Conservation (phyloP, 148 eudicot genomes). For the Amaranthus palmeri region DNA sequence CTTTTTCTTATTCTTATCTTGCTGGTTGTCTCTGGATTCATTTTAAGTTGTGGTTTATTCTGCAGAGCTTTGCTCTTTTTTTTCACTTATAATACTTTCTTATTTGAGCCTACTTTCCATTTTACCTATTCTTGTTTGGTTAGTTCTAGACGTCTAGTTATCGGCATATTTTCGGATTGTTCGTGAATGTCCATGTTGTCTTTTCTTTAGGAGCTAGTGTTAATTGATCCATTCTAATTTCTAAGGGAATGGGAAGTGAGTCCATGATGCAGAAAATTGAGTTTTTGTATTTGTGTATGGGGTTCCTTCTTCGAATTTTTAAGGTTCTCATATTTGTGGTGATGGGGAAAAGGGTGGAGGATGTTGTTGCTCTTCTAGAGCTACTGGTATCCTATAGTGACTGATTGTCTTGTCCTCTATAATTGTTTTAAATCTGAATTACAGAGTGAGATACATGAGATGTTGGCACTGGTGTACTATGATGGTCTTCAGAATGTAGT, state of each 20-base stretch:
- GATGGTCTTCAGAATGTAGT: slow-evolving; percentile 93
- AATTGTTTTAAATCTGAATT: slow-evolving; percentile 23
- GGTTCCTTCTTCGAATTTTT: neutral
- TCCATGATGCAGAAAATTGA: neutral
- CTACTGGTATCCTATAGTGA: neutral
- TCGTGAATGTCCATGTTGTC: neutral
- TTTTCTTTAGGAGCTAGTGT: neutral
- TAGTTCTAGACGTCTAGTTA: too few relatives aligned
- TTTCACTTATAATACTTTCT: neutral
- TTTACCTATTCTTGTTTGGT: neutral
- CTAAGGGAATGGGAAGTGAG: neutral
- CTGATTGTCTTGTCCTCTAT: neutral
- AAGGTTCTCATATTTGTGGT: too few relatives aligned
- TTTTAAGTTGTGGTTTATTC: neutral
- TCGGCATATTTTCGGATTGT: too few relatives aligned
- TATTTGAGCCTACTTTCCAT: neutral
- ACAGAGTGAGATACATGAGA: slow-evolving; percentile 96
- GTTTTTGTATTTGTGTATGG: neutral
- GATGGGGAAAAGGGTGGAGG: neutral
- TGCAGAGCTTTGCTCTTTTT: neutral
- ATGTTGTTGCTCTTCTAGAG: neutral
- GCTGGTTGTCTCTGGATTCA: neutral
- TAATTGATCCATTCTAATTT: neutral
- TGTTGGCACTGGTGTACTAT: slow-evolving; percentile 93
- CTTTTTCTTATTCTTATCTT: neutral